Base-by-base conservation (phyloP, 2,329 filamentous ascomycete genomes). In the Teratosphaeria zuluensis region DNA sequence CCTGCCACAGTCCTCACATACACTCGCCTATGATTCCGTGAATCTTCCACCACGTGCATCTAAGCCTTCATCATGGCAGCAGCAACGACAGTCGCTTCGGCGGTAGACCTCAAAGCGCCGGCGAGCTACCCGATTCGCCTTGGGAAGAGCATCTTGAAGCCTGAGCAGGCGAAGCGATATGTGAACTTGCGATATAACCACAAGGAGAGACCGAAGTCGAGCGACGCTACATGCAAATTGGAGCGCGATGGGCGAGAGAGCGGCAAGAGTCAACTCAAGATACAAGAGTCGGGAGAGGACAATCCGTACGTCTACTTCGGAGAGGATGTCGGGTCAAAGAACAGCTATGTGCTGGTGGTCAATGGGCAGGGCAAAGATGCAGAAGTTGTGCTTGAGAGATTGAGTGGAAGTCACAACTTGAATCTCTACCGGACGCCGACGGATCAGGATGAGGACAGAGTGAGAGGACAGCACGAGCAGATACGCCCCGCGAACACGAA, bases 351-450 rank as follows among this genome's bases (percentile, higher is more conserved):
- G 31, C 56, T 71, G 53, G 58, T 70, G 3, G n/a, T 65, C 2
- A 58, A 60, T 28, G 65, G 63, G 14, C 61, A 63, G 9, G 68
- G 66, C 2, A 66, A 65, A 56, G 60, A 65, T 16, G 63, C 57
- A 32, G 66, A 68, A 53, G 61, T 64, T 54, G 59, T 66, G 46
- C 80, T 96, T 57, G 90, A 96, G 75, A 85, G 84, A 56, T 78
- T 96, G 57, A 84, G 90, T 69, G 87, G 86, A n/a, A 85, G 86
- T 46, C 88, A 95, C 74, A 86, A 48, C 19, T n/a, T 19, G 42
- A 48, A 48, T n/a, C 42, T 48, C 42, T 48, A 21, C 42, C 42
- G 42, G 16, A 48, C 42, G 3, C 42, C 42, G 42, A 48, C 42
- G 19, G 42, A 48, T 21, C 42, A 48, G 3, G 42, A 48, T n/a